Evolutionary conservation across 2,329 filamentous ascomycete species (phyloP).

Genomic region (Fusarium sp.): DNA sequence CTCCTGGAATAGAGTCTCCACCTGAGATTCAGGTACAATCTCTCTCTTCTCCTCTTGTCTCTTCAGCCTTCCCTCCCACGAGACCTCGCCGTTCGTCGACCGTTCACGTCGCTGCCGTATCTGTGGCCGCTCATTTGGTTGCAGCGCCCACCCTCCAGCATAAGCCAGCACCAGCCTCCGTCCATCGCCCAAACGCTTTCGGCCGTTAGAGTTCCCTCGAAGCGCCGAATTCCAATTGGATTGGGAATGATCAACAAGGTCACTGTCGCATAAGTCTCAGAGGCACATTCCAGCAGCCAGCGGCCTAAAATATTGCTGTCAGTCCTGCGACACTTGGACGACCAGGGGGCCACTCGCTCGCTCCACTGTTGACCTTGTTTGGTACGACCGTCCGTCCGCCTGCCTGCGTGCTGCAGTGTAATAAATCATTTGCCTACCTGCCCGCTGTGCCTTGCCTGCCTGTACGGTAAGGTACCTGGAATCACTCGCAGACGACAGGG

Average conservation of each 20-base stretch:
- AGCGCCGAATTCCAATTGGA: slow-evolving; percentile 30
- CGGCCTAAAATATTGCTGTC: slow-evolving; percentile 21
- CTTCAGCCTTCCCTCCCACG: slow-evolving; percentile 7
- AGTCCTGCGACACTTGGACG: slow-evolving; percentile 30
- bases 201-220: slow-evolving; percentile 24
- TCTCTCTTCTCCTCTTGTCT: neutral
- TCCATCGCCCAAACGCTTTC: slow-evolving; percentile 12
- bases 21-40: slow-evolving; percentile 19
- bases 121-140: slow-evolving; percentile 26
- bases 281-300: slow-evolving; percentile 40
- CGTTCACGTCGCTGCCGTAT: slow-evolving; percentile 20
- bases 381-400: slow-evolving; percentile 15
- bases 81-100: slow-evolving; percentile 1
- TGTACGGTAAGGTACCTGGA: slow-evolving; percentile 11
- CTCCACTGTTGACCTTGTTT: slow-evolving; percentile 31
- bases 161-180: neutral
- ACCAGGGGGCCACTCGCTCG: slow-evolving; percentile 20
- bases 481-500: slow-evolving; percentile 18
- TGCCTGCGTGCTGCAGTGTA: slow-evolving; percentile 32
- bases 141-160: slow-evolving; percentile 8
- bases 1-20: slow-evolving; percentile 31
- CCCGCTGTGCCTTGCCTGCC: neutral
- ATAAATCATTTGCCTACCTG: slow-evolving; percentile 15
- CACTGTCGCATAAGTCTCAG: slow-evolving; percentile 36
- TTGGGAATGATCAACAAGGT: slow-evolving; percentile 43